Percentiles rank a stretch among this genome's conserved stretches.
Evolutionary conservation across 768 basidiomycete species (phyloP).

Genomic region (Butyriboletus loyo): DNA sequence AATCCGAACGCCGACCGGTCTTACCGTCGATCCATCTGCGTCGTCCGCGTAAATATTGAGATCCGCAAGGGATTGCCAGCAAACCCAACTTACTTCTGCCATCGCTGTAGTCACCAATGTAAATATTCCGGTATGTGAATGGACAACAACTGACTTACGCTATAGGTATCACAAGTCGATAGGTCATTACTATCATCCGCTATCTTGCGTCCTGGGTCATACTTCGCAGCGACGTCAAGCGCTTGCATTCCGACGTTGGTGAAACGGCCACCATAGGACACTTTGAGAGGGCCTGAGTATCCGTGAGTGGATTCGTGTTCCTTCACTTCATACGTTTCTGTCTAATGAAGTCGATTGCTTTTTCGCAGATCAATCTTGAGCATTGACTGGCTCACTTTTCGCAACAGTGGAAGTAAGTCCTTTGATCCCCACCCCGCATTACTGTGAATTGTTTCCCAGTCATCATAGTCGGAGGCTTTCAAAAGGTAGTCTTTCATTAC

Average conservation of each 20-base stretch:
- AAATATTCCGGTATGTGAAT: background rate
- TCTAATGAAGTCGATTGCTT: slow-evolving; percentile 1
- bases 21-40: slow-evolving; percentile 51
- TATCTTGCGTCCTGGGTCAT: slow-evolving; percentile 43
- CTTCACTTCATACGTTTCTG: slow-evolving; percentile 22
- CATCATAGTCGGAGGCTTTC: slow-evolving; percentile 50
- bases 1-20: slow-evolving; percentile 55
- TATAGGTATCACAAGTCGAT: slow-evolving; percentile 43
- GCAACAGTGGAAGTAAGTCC: slow-evolving; percentile 23
- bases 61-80: too few relatives aligned
- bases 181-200: slow-evolving; percentile 49
- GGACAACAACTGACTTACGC: slow-evolving; percentile 34
- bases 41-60: background rate
- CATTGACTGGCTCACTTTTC: slow-evolving; percentile 13
- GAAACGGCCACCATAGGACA: slow-evolving; percentile 27
- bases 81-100: slow-evolving; percentile 44
- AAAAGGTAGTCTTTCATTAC: background rate
- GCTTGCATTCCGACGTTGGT: slow-evolving; percentile 45
- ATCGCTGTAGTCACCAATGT: slow-evolving; percentile 36
- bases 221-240: slow-evolving; percentile 42
- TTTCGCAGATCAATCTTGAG: background rate
- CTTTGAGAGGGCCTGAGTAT: slow-evolving; percentile 22
- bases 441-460: slow-evolving; percentile 20
- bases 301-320: slow-evolving; percentile 18
- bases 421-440: slow-evolving; percentile 27